Base-by-base conservation (phyloP, 179 eudicot genomes). In the Spinacia oleracea region DNA sequence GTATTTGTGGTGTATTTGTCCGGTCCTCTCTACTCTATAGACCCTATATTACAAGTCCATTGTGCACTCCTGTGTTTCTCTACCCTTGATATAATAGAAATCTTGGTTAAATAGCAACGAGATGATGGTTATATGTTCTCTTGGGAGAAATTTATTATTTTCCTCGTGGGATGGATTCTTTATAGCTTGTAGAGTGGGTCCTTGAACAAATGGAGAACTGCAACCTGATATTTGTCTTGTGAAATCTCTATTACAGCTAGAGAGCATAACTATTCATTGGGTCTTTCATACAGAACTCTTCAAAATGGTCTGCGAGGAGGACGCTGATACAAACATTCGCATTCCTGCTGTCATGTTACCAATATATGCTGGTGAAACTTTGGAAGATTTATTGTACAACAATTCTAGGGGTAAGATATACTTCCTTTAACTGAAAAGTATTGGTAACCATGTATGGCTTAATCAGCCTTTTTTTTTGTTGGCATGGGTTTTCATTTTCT, bases 331-430 rank as follows among this genome's bases (percentile, higher is more conserved):
- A 55, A 55, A 83, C 23, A 91, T 96, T 73, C 78, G 86, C 79
- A 96, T 96, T 77, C 98, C 99, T 72, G 91, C 94, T 72, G 93
- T 93, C 74, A 91, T 96, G 98, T 90, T 96, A 74, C 99, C 98
- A 45, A 87, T 81, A 82, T 84, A 88, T 87, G 99, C 93, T 77
- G 99, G 99, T 74, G 66, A 21, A 74, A 84, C 76, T 78, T 84
- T 96, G 91, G 87, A 79, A 83, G 78, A 78, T 42, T 78, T 82
- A 62, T 73, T 96, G 43, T 82, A 32, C 68, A 90, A 90, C 79
- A 84, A 87, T 80, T 90, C 92, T 53, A 51, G 32, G 79, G 96
- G 99, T 93, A 84, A 86, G 87, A 56, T 65, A 63, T 51, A 59
- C 32, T 38, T 59, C 34, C 74, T 59, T 27, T 32, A 21, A 2